A percentile compares a stretch with the other conserved stretches of the same genome.
phyloP scores from a whole-genome alignment of 768 basidiomycete species.

The Arthromyces matolae region DNA sequence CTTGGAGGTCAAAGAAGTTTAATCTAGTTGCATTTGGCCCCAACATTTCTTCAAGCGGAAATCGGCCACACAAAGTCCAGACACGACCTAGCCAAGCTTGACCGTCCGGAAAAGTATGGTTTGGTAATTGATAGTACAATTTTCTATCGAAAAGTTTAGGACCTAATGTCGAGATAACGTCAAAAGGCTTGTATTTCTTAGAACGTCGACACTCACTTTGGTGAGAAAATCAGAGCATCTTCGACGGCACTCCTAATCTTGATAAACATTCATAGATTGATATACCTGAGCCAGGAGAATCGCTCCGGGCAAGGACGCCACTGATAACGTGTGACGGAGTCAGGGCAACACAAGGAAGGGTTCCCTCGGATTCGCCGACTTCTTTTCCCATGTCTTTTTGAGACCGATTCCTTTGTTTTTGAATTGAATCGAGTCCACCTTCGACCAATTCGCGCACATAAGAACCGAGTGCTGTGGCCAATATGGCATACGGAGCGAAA shows the following conservation, averaged over 20 bases:
- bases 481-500: conserved; percentile 38
- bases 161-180: background rate
- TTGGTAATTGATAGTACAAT: too few species aligned
- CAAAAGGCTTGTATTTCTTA: background rate
- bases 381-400: conserved; percentile 17
- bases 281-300: conserved; percentile 12
- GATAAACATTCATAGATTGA: conserved; percentile 29
- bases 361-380: conserved; percentile 10
- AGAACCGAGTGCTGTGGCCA: conserved; percentile 31
- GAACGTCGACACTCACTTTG: background rate
- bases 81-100: too few species aligned
- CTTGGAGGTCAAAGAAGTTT: too few species aligned
- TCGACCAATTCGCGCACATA: conserved; percentile 35
- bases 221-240: background rate
- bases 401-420: conserved; percentile 27
- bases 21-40: too few species aligned
- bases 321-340: conserved; percentile 43
- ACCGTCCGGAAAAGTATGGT: too few species aligned
- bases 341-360: conserved; percentile 25
- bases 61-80: too few species aligned
- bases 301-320: conserved; percentile 31
- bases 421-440: conserved; percentile 33
- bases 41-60: too few species aligned
- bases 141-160: too few species aligned
- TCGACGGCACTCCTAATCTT: conserved; percentile 23